Percentiles rank a stretch among this genome's conserved stretches.
Conservation (phyloP, 106 monocot species). For the Vanilla planifolia region DNA sequence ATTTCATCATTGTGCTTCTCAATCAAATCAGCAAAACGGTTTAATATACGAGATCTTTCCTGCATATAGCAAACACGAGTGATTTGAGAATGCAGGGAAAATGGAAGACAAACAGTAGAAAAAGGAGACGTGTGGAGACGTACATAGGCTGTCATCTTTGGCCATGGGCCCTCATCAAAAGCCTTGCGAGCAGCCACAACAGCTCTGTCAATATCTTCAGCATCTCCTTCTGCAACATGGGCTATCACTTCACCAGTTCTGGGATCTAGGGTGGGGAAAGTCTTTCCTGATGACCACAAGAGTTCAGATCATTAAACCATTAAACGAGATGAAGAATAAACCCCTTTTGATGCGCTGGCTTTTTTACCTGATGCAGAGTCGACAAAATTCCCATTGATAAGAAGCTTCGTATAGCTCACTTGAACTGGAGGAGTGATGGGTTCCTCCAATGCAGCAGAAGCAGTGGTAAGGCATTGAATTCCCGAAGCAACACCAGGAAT, state of each 20-base stretch:
- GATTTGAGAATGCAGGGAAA: background rate
- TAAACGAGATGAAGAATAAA: background rate
- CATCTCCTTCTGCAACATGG: constrained; percentile 91
- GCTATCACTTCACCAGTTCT: constrained; percentile 90
- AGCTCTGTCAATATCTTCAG: constrained; percentile 68
- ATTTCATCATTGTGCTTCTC: constrained; percentile 88
- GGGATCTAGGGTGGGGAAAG: constrained; percentile 91
- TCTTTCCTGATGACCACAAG: constrained; percentile 49
- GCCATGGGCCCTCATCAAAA: constrained; percentile 97
- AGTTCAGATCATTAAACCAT: background rate
- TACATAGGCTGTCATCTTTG: constrained; percentile 89
- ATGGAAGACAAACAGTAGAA: background rate
- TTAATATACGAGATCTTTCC: constrained; percentile 73
- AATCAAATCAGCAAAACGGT: constrained; percentile 69
- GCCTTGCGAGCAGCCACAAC: constrained; percentile 93
- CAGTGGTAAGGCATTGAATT: constrained; percentile 40
- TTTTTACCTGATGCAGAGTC: constrained; percentile 74
- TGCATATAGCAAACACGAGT: constrained; percentile 10
- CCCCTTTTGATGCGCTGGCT: background rate
- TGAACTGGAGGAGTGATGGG: constrained; percentile 73
- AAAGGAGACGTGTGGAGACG: constrained; percentile 2
- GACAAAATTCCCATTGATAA: constrained; percentile 80
- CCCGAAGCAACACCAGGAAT: constrained; percentile 8
- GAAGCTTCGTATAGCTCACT: constrained; percentile 64
- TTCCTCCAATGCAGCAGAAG: constrained; percentile 47